These are phyloP conservation scores for Neonectria magnoliae DNA, from an alignment of 2,329 filamentous ascomycete genomes.

Conservation along the genomic window DNA sequence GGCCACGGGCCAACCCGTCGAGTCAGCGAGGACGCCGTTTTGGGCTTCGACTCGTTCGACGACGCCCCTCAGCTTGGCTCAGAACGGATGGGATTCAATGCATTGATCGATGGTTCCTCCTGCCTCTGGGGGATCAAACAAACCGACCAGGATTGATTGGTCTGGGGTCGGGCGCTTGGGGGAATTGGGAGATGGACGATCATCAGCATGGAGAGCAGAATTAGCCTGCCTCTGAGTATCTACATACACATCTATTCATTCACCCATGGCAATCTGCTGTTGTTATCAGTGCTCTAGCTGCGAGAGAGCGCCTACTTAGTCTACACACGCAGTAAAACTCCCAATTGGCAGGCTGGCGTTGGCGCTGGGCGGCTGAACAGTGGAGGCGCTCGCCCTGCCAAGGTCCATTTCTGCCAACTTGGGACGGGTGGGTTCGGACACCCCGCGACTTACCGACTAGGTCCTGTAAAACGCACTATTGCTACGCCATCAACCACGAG, in stretches of 20 bases:
- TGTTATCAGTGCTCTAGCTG: background rate
- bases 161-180: constrained; percentile 12
- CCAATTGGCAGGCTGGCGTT: background rate
- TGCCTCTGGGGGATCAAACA: constrained; percentile 7
- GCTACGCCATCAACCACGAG: background rate
- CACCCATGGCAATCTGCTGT: background rate
- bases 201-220: background rate
- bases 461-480: background rate
- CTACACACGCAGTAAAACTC: background rate
- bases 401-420: background rate
- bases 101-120: constrained; percentile 12
- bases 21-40: constrained; percentile 8
- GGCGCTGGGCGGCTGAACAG: background rate
- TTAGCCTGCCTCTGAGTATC: no score
- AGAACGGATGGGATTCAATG: constrained; percentile 8
- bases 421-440: background rate
- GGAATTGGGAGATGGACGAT: constrained; percentile 5
- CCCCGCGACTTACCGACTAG: constrained; percentile 3
- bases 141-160: constrained; percentile 9
- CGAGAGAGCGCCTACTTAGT: background rate
- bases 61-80: constrained; percentile 1
- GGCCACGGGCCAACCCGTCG: constrained; percentile 3
- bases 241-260: no score
- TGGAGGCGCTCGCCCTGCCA: background rate
- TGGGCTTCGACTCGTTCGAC: background rate